Evolutionary conservation across 129 eudicot species (phyloP), one percentile per base, ranked within the genome.

Genomic region (Flaveria ramosissima): DNA sequence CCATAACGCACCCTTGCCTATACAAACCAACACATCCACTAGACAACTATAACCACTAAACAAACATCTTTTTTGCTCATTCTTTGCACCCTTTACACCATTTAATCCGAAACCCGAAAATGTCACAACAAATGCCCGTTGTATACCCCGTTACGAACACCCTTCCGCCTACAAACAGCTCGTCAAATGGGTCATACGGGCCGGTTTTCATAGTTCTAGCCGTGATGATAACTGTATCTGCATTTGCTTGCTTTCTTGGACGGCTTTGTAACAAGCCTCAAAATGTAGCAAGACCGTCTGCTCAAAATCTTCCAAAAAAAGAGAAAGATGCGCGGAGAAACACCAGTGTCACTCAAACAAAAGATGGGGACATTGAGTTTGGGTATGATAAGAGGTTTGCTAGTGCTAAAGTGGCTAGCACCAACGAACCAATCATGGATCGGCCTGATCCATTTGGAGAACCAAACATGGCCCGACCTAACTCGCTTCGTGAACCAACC

Each of bases 171-270:
- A 32, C 83, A 56, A 78, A 24, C 46, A 23, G 12, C 67, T 77
- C 86, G 5, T 75, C 85, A 15, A 83, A 67, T 6, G 86, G 86
- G 16, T 83, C 86, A 23, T 83, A 77, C 20, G 83, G 86, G 50
- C 1, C 79, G 20, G 86, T 83, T 36, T 83, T 83, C 72, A 83
- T 83, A 6, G 86, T 83, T 64, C 56, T 83, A 59, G 83, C 86
- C 0, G 64, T 72, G 17, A 83, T 83, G 27, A 61, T 83, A 66
- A 52, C 71, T 47, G 9, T 83, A 21, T 83, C 86, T 1, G 82
- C 68, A 3, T 30, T 83, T 21, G 86, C 82, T 7, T 83, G 86
- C 36, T 77, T 83, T 71, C 83, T 83, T 26, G 86, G 86, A 26
- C 76, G 86, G 2, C 75, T 83, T 17, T 72, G 75, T 16, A 82